phyloP scores from a whole-genome alignment of 768 basidiomycete species.

The Suillus weaverae region DNA sequence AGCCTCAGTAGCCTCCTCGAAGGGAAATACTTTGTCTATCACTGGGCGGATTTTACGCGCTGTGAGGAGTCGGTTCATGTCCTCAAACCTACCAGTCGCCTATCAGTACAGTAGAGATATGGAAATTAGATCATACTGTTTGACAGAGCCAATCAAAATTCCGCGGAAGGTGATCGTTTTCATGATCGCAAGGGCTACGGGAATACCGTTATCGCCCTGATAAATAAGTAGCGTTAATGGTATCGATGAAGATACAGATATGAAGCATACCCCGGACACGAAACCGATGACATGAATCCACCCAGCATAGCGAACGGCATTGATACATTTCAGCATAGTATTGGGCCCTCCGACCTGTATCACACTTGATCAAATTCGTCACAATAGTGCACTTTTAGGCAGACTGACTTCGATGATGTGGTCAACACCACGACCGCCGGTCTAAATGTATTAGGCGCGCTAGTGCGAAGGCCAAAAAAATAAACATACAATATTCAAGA shows the following conservation, averaged over 20 bases:
- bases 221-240: background rate
- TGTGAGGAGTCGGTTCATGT: slow-evolving; percentile 50
- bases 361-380: background rate
- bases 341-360: slow-evolving; percentile 53
- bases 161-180: slow-evolving; percentile 48
- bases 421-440: slow-evolving; percentile 32
- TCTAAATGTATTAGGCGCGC: slow-evolving; percentile 22
- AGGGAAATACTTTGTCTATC: slow-evolving; percentile 58
- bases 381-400: background rate
- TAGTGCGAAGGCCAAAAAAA: background rate
- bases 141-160: slow-evolving; percentile 55
- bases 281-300: slow-evolving; percentile 51
- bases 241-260: background rate
- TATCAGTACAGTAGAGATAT: background rate
- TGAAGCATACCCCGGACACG: slow-evolving; percentile 39
- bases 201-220: slow-evolving; percentile 27
- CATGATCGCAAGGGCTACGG: slow-evolving; percentile 37
- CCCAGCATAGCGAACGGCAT: slow-evolving; percentile 42
- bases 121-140: slow-evolving; percentile 42
- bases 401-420: slow-evolving; percentile 31
- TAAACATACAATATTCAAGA: slow-evolving; percentile 41
- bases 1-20: slow-evolving; percentile 52
- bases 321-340: slow-evolving; percentile 47
- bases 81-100: slow-evolving; percentile 42
- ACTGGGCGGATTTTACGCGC: slow-evolving; percentile 49